Percentiles rank a stretch among this genome's conserved stretches.
Evolutionary conservation across 2,329 filamentous ascomycete genomes (phyloP).

Genomic region (Fusarium fracticaudum): DNA sequence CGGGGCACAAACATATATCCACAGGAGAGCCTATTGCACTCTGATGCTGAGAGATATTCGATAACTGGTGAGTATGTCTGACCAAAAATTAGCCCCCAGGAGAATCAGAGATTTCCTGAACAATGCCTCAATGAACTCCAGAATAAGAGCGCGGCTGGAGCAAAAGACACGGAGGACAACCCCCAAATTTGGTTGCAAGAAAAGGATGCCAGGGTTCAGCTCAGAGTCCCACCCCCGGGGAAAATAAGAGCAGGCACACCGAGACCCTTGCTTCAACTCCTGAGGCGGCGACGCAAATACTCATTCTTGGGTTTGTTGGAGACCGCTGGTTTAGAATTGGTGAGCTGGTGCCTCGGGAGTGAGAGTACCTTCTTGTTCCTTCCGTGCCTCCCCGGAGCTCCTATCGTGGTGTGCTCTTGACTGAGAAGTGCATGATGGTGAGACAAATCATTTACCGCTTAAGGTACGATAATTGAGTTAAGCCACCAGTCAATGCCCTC

Average conservation of each 20-base stretch:
- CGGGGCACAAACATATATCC: conserved; percentile 6
- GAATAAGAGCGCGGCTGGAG: not conserved
- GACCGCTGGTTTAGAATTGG: not conserved
- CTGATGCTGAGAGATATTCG: not conserved
- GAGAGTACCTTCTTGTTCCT: not conserved
- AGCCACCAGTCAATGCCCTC: conserved; percentile 7
- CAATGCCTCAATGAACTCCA: not conserved
- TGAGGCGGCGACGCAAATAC: not conserved
- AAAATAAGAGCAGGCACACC: not conserved
- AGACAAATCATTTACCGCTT: not conserved
- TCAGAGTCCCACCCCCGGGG: not conserved
- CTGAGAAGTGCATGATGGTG: not conserved
- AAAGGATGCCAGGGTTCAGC: conserved; percentile 5
- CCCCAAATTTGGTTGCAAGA: conserved; percentile 3
- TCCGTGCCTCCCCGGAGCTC: not conserved
- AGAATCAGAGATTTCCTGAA: not conserved
- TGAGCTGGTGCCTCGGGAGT: not conserved
- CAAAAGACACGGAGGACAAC: not conserved
- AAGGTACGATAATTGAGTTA: not conserved
- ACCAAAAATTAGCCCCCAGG: conserved; percentile 9
- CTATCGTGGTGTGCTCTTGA: conserved; percentile 10
- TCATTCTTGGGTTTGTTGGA: not conserved
- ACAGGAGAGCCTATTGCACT: not conserved
- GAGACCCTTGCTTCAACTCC: conserved; percentile 6
- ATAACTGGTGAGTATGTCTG: not conserved